A percentile compares a stretch with the other conserved stretches of the same genome.
Conservation (phyloP, 139 green algal genomes). For the Micractinium conductrix region DNA sequence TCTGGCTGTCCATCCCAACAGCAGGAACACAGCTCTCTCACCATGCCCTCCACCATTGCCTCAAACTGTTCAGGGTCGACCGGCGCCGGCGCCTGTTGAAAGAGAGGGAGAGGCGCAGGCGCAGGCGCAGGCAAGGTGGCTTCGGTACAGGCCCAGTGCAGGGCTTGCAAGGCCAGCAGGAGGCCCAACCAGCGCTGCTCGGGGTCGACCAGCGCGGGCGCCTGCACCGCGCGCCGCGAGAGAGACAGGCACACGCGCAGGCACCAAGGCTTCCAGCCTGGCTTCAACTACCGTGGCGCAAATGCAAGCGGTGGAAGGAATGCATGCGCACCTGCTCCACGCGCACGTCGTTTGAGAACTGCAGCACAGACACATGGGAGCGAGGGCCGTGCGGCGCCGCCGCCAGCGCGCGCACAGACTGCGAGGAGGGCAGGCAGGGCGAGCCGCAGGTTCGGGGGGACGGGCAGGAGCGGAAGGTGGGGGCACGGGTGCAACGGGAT, state of each 20-base stretch:
- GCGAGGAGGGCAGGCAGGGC: too few relatives aligned
- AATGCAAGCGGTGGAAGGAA: too few relatives aligned
- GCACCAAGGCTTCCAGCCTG: too few relatives aligned
- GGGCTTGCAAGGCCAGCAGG: neutral
- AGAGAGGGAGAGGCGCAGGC: neutral
- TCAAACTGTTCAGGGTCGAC: neutral
- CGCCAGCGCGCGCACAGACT: constrained; percentile 9
- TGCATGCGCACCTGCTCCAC: constrained; percentile 52
- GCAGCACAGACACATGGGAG: constrained; percentile 47
- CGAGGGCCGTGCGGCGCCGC: neutral
- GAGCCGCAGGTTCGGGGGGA: too few relatives aligned
- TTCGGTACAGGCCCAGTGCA: too few relatives aligned
- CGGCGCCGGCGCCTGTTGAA: neutral
- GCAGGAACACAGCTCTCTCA: neutral
- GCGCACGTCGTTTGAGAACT: constrained; percentile 76
- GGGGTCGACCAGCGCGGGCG: neutral
- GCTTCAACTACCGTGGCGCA: too few relatives aligned
- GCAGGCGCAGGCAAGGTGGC: neutral
- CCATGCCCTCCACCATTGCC: neutral
- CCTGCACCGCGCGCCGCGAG: neutral
- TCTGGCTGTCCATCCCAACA: too few relatives aligned
- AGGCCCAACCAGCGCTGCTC: constrained; percentile 1
- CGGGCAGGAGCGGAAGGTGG: too few relatives aligned
- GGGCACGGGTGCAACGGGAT: too few relatives aligned
- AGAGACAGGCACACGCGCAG: too few relatives aligned